Evolutionary conservation across 2,329 filamentous ascomycete genomes (phyloP).

Genomic region (Curvularia verruculosa): DNA sequence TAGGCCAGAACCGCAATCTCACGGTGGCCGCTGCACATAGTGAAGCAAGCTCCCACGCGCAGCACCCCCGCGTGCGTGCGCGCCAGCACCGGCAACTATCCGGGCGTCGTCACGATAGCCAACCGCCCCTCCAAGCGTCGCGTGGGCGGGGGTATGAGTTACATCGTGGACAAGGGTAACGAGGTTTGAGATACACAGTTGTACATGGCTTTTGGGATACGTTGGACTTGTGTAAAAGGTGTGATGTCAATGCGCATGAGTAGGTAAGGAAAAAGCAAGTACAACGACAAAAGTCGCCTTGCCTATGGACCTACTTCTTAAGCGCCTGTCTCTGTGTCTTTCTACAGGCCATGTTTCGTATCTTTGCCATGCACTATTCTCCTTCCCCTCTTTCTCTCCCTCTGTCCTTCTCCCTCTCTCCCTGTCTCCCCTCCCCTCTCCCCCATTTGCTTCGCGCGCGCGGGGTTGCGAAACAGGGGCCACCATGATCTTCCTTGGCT

Average conservation of each 20-base stretch:
- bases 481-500: background rate
- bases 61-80: constrained; percentile 1
- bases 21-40: constrained; percentile 7
- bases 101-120: background rate
- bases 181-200: background rate
- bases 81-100: background rate
- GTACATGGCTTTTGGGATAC: background rate
- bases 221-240: background rate
- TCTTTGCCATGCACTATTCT: background rate
- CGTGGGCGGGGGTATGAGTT: background rate
- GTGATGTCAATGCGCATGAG: constrained; percentile 1
- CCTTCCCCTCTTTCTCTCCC: background rate
- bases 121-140: background rate
- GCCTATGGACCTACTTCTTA: background rate
- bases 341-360: background rate
- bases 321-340: background rate
- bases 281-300: background rate
- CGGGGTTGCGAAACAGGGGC: background rate
- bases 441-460: background rate
- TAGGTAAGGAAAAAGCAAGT: background rate
- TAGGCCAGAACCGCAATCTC: constrained; percentile 15
- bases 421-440: no score
- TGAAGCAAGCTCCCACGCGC: constrained; percentile 7
- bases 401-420: background rate
- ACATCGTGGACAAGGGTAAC: background rate